phyloP scores from a whole-genome alignment of 202 grass and related monocot genomes.

The Thinopyrum obtusiflorum region DNA sequence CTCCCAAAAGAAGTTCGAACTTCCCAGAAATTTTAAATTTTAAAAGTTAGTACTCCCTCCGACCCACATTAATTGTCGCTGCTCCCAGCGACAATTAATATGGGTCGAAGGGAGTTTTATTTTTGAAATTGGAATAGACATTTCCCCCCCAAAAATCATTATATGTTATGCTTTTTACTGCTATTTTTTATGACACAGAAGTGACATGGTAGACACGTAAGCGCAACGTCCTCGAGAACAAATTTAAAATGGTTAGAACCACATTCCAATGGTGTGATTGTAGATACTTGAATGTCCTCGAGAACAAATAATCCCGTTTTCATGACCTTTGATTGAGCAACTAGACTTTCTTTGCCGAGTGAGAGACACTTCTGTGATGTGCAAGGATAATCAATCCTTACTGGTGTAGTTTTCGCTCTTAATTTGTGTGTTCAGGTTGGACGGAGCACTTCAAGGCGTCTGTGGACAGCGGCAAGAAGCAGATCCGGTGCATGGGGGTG shows the following conservation, averaged over 20 bases:
- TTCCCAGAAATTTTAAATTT: background rate
- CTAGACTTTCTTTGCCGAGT: background rate
- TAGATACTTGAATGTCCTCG: background rate
- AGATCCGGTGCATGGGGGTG: slow-evolving; percentile 66
- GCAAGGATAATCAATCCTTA: background rate
- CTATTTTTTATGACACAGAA: background rate
- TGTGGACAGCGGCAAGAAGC: slow-evolving; percentile 44
- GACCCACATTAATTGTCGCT: too few species aligned
- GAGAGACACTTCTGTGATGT: too few species aligned
- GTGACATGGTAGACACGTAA: background rate
- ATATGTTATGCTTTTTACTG: background rate
- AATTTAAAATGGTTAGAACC: background rate
- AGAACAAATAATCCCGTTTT: background rate
- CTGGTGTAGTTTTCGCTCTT: background rate
- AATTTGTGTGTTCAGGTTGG: slow-evolving; percentile 51
- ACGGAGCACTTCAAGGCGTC: slow-evolving; percentile 49
- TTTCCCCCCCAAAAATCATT: background rate
- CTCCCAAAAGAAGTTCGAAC: background rate
- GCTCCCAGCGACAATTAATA: too few species aligned
- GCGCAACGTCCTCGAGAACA: background rate
- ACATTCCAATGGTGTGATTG: background rate
- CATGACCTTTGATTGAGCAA: background rate
- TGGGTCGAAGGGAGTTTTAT: background rate
- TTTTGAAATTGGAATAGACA: background rate
- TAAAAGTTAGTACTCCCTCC: background rate